Conservation (phyloP, 331 rosid species). For the Pyracantha coccinea region DNA sequence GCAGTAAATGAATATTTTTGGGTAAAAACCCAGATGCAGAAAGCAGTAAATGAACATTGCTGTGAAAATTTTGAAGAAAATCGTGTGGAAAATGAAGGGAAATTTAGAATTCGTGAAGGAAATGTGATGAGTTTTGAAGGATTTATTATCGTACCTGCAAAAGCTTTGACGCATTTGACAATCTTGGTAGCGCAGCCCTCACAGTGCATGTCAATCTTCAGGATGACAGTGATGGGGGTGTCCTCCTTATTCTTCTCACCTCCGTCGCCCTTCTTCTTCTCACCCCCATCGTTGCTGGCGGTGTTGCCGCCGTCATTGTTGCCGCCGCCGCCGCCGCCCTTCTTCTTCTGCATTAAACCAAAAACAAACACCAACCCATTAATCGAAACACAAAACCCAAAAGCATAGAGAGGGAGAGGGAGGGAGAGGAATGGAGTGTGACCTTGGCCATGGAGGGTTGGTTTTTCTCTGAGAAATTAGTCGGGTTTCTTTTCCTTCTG, state of each 20-base stretch:
- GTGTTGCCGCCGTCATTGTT: conserved; percentile 12
- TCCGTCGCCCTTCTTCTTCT: conserved; percentile 28
- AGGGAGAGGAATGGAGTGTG: background rate
- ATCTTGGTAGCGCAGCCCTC: conserved; percentile 66
- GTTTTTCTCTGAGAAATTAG: background rate
- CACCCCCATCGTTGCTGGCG: conserved; percentile 21
- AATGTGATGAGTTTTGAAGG: background rate
- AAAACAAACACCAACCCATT: background rate
- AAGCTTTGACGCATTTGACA: conserved; percentile 6
- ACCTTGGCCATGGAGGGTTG: conserved; percentile 19
- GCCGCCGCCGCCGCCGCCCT: background rate
- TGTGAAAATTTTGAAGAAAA: background rate
- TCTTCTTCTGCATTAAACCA: conserved; percentile 25
- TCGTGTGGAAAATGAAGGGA: background rate
- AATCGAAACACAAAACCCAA: background rate
- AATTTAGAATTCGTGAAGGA: background rate
- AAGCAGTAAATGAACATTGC: background rate
- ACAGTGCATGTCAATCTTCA: conserved; percentile 63
- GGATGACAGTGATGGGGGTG: conserved; percentile 23
- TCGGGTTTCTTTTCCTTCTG: background rate
- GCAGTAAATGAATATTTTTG: too few species aligned
- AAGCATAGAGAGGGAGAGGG: background rate
- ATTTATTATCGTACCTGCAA: conserved; percentile 30
- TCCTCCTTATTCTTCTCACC: conserved; percentile 34
- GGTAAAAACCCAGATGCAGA: background rate